These are phyloP conservation scores for Phytophthora megakarya DNA, from an alignment of 352 stramenopile species.

Conservation along the genomic window DNA sequence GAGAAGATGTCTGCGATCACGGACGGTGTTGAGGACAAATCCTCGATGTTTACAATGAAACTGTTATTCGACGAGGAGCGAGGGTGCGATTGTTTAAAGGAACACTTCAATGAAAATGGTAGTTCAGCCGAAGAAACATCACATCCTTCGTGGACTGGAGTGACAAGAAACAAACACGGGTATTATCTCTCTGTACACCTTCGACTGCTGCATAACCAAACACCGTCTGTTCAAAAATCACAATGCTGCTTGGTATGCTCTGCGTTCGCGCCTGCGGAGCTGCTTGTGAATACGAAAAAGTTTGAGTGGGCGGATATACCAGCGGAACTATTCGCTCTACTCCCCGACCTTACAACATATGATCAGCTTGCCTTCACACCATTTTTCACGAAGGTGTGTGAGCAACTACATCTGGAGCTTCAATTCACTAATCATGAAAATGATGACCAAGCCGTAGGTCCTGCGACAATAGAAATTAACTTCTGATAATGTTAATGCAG, in stretches of 20 bases:
- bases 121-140: background rate
- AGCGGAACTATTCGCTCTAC: slow-evolving; percentile 11
- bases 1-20: slow-evolving; percentile 19
- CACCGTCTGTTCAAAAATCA: background rate
- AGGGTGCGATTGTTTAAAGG: slow-evolving; percentile 14
- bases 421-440: background rate
- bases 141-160: slow-evolving; percentile 22
- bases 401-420: slow-evolving; percentile 18
- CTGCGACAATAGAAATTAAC: slow-evolving; percentile 10
- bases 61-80: slow-evolving; percentile 25
- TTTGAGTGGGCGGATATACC: slow-evolving; percentile 26
- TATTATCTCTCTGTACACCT: slow-evolving; percentile 27
- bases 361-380: background rate
- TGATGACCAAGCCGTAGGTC: background rate
- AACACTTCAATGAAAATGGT: background rate
- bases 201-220: slow-evolving; percentile 4
- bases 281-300: slow-evolving; percentile 15
- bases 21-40: slow-evolving; percentile 7
- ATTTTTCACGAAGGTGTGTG: slow-evolving; percentile 23
- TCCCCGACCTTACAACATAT: background rate
- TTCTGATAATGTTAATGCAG: slow-evolving; percentile 5
- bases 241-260: slow-evolving; percentile 27
- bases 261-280: slow-evolving; percentile 29
- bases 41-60: slow-evolving; percentile 7
- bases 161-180: background rate